Percentiles rank a stretch among this genome's conserved stretches.
These are phyloP conservation scores for Xerocomellus dryophilus DNA, from an alignment of 768 basidiomycete species.

Conservation along the genomic window DNA sequence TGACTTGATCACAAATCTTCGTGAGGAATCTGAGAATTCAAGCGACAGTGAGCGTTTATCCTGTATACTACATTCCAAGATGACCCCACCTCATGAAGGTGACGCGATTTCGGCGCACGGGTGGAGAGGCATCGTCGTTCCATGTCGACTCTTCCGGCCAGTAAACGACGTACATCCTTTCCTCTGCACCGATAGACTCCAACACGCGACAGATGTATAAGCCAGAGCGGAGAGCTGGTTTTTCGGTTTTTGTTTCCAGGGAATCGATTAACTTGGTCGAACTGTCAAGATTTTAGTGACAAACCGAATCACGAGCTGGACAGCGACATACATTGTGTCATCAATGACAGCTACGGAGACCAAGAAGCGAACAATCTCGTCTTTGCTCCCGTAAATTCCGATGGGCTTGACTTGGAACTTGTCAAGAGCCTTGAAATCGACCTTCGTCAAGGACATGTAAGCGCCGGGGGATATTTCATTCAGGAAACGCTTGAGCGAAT, in stretches of 20 bases:
- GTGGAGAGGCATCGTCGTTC: conserved; percentile 47
- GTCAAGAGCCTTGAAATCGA: conserved; percentile 56
- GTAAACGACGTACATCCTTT: conserved; percentile 48
- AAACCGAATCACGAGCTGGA: background rate
- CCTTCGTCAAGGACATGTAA: conserved; percentile 52
- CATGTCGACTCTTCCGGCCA: conserved; percentile 64
- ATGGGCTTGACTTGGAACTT: conserved; percentile 42
- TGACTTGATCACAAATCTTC: conserved; percentile 54
- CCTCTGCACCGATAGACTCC: background rate
- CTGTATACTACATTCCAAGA: background rate
- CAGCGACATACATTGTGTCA: conserved; percentile 36
- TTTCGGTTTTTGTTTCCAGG: background rate
- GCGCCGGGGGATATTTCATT: conserved; percentile 49
- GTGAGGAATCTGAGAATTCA: conserved; percentile 47
- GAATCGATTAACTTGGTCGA: conserved; percentile 8
- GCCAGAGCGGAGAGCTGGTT: conserved; percentile 44
- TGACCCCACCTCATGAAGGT: conserved; percentile 50
- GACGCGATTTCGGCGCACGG: conserved; percentile 49
- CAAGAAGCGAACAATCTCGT: conserved; percentile 49
- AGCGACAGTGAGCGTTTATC: background rate
- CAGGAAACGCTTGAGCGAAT: conserved; percentile 46
- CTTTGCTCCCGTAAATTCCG: conserved; percentile 56
- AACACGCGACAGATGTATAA: conserved; percentile 42
- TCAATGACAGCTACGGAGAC: conserved; percentile 36
- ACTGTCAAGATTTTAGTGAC: conserved; percentile 7